Evolutionary conservation across 345 rosid genomes (phyloP).

Genomic region (Barbarea vulgaris): DNA sequence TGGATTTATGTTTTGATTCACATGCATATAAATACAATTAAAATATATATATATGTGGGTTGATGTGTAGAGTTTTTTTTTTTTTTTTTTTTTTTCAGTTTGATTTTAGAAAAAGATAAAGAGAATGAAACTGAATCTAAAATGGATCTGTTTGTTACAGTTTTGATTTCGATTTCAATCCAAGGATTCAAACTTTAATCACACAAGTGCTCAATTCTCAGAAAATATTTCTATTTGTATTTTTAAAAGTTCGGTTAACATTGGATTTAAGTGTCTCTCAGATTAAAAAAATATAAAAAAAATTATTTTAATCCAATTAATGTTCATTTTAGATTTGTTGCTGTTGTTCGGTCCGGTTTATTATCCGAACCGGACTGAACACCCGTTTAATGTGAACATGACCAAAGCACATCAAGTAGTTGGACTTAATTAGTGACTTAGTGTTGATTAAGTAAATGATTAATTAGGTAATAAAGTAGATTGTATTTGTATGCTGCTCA

Average conservation of each 20-base stretch:
- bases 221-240: not conserved
- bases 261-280: not conserved
- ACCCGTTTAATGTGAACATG: conserved; percentile 35
- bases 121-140: not conserved
- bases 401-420: conserved; percentile 11
- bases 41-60: not conserved
- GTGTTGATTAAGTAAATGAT: conserved; percentile 40
- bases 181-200: not conserved
- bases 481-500: conserved; percentile 51
- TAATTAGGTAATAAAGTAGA: conserved; percentile 40
- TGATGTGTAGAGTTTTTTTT: not conserved
- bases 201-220: not conserved
- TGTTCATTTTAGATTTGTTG: not conserved
- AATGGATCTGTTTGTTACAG: not conserved
- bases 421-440: conserved; percentile 1
- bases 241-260: not conserved
- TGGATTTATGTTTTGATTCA: not conserved
- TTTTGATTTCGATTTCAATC: not conserved
- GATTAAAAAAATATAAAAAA: too few species aligned
- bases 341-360: not conserved
- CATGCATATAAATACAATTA: not conserved
- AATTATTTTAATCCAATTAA: not conserved
- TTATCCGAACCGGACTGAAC: not conserved
- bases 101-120: not conserved
- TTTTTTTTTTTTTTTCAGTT: not conserved